Evolutionary conservation across 208 protist genomes (phyloP).

Genomic region (Acanthamoeba lugdunensis): DNA sequence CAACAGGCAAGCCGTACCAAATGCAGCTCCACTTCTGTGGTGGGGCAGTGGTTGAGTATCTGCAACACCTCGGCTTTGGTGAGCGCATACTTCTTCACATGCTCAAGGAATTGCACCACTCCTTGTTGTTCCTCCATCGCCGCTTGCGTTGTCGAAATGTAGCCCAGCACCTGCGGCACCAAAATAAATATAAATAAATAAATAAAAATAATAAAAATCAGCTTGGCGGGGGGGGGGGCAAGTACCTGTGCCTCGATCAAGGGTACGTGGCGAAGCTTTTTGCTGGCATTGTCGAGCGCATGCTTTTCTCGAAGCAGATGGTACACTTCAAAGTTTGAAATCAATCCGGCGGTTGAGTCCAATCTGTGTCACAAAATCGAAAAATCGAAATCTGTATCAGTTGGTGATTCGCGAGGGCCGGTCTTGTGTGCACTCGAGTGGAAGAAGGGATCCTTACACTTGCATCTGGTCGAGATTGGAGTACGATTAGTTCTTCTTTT

Average conservation of each 20-base stretch:
- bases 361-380: no score
- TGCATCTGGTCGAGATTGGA: slow-evolving; percentile 24
- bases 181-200: background rate
- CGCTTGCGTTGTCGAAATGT: background rate
- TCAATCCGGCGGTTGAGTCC: background rate
- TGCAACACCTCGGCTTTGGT: slow-evolving; percentile 47
- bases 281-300: background rate
- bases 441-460: no score
- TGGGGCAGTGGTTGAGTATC: slow-evolving; percentile 47
- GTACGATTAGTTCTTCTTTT: background rate
- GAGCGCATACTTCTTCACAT: background rate
- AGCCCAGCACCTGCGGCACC: slow-evolving; percentile 36
- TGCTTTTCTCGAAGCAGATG: slow-evolving; percentile 7
- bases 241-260: slow-evolving; percentile 52
- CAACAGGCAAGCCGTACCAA: background rate
- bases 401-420: background rate
- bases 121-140: background rate
- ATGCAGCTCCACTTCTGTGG: slow-evolving; percentile 43
- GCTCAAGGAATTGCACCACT: background rate
- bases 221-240: background rate
- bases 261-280: background rate
- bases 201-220: background rate
- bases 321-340: slow-evolving; percentile 49
- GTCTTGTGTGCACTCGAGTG: no score
- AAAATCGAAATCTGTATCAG: background rate